Conservation (phyloP, 805 yeast species). For the Wickerhamomyces strasburgensis region DNA sequence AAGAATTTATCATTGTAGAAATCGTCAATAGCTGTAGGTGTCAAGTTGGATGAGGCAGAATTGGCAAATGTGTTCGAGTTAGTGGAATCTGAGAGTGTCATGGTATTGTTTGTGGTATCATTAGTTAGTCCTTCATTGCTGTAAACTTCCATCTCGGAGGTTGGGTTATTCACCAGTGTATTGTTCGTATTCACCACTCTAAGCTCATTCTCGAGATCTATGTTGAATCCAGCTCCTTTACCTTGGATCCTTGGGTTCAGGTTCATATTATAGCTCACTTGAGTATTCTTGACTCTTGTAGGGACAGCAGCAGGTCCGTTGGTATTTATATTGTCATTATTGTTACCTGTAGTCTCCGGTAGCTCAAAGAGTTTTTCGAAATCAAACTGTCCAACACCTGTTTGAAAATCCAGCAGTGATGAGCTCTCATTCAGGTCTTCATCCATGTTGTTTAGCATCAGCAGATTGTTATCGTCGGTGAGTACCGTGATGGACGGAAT, state of each 20-base stretch:
- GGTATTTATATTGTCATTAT: too few species aligned
- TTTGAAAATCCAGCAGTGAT: not conserved
- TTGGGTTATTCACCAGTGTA: not conserved
- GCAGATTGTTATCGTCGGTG: not conserved
- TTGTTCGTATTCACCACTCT: not conserved
- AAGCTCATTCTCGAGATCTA: not conserved
- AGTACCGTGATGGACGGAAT: not conserved
- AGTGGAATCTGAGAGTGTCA: not conserved
- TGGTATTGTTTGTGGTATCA: too few species aligned
- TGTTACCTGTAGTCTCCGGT: too few species aligned
- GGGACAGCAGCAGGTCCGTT: too few species aligned
- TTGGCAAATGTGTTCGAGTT: not conserved
- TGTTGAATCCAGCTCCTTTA: too few species aligned
- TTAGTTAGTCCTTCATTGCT: too few species aligned
- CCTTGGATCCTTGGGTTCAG: too few species aligned
- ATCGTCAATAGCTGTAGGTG: conserved; percentile 16
- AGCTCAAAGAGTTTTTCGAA: not conserved
- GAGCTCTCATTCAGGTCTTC: not conserved
- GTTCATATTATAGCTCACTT: too few species aligned
- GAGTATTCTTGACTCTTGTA: too few species aligned
- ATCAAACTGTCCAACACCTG: not conserved
- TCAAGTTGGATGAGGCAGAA: not conserved
- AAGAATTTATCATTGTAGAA: conserved; percentile 12
- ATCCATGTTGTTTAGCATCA: not conserved
- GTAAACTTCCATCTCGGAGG: not conserved